These are phyloP conservation scores for Phytophthora cactorum DNA, from an alignment of 352 stramenopile species.

Conservation along the genomic window DNA sequence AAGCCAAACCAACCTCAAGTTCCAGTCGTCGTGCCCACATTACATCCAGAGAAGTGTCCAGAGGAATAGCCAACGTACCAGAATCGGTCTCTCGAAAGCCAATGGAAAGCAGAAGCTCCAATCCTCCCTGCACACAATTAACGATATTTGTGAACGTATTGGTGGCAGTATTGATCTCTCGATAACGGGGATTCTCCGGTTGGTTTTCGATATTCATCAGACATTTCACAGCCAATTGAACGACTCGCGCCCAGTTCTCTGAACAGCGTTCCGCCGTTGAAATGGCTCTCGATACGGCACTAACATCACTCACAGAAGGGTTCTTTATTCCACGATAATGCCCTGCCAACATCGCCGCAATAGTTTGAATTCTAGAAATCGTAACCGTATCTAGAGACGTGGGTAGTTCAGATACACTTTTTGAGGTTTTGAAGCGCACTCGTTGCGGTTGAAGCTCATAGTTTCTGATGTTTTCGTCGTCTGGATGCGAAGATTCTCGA, in stretches of 20 bases:
- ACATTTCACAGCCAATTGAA: conserved; percentile 56
- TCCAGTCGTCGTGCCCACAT: conserved; percentile 53
- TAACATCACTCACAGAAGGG: conserved; percentile 56
- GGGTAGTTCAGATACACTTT: conserved; percentile 7
- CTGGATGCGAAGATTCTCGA: conserved; percentile 4
- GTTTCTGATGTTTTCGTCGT: neutral
- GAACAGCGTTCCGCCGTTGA: conserved; percentile 9
- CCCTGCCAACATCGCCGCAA: conserved; percentile 45
- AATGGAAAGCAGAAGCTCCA: conserved; percentile 49
- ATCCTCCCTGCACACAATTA: conserved; percentile 37
- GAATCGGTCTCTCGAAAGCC: conserved; percentile 64
- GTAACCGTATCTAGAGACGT: conserved; percentile 34
- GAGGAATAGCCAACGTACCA: conserved; percentile 42
- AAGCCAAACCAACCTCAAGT: conserved; percentile 45
- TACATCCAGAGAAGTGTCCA: conserved; percentile 24
- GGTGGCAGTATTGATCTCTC: conserved; percentile 58
- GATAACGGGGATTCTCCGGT: conserved; percentile 50
- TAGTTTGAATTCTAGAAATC: conserved; percentile 44
- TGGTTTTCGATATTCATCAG: conserved; percentile 61
- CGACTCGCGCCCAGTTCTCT: conserved; percentile 40
- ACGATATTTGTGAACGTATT: conserved; percentile 56
- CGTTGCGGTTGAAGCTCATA: conserved; percentile 47
- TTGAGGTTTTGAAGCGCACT: conserved; percentile 52
- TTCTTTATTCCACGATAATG: conserved; percentile 54
- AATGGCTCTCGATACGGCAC: conserved; percentile 54